Conservation (phyloP, 345 rosid species). For the Bruguiera parviflora region DNA sequence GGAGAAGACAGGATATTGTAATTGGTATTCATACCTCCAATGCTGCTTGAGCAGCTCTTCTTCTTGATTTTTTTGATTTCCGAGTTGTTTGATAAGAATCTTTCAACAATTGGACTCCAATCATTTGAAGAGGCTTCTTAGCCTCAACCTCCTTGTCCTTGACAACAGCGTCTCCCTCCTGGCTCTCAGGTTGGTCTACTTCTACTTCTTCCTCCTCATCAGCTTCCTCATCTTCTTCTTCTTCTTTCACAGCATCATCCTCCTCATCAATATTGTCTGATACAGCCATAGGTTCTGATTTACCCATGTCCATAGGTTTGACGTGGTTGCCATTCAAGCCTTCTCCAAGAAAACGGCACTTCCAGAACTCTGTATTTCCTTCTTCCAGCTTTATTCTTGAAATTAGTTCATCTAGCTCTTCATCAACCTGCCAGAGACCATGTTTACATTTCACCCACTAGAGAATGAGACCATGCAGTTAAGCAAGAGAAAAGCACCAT, state of each 20-base stretch:
- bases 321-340: slow-evolving; percentile 49
- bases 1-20: not conserved
- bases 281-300: slow-evolving; percentile 44
- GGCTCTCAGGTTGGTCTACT: slow-evolving; percentile 60
- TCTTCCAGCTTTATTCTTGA: slow-evolving; percentile 79
- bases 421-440: slow-evolving; percentile 59
- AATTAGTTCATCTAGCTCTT: slow-evolving; percentile 80
- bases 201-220: slow-evolving; percentile 32
- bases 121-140: slow-evolving; percentile 84
- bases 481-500: not conserved
- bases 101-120: slow-evolving; percentile 88
- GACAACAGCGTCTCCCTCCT: slow-evolving; percentile 49
- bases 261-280: slow-evolving; percentile 50
- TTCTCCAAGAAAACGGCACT: slow-evolving; percentile 86
- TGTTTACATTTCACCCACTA: not conserved
- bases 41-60: slow-evolving; percentile 51
- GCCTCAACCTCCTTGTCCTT: slow-evolving; percentile 81
- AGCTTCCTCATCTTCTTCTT: slow-evolving; percentile 56
- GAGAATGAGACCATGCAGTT: not conserved
- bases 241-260: slow-evolving; percentile 52
- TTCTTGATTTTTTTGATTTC: slow-evolving; percentile 57
- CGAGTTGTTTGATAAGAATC: slow-evolving; percentile 58
- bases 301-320: slow-evolving; percentile 43
- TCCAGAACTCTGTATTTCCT: slow-evolving; percentile 98
- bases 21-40: slow-evolving; percentile 49